These are phyloP conservation scores for Flaveria trinervia DNA, from an alignment of 129 eudicot species.

Conservation along the genomic window DNA sequence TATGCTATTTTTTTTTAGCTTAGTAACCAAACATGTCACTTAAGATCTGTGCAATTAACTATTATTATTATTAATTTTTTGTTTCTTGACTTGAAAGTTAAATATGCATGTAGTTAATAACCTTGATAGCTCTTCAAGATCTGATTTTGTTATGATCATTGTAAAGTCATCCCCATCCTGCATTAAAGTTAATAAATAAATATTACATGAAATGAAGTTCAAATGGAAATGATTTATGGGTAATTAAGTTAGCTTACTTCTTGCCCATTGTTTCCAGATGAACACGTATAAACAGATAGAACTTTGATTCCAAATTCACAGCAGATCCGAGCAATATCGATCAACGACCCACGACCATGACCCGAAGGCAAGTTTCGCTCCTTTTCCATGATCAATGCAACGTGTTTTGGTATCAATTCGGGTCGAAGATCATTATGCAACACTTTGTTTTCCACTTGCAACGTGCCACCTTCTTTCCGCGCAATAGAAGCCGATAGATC, in stretches of 20 bases:
- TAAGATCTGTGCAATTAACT: too few species aligned
- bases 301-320: constrained; percentile 26
- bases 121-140: constrained; percentile 23
- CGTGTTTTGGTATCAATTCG: constrained; percentile 12
- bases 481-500: not conserved
- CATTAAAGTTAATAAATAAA: not conserved
- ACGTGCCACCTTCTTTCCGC: not conserved
- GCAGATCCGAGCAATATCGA: constrained; percentile 14
- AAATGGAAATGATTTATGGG: not conserved
- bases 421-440: not conserved
- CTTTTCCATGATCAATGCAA: constrained; percentile 6
- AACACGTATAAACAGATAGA: constrained; percentile 17
- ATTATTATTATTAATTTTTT: too few species aligned
- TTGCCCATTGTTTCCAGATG: not conserved
- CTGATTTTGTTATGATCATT: not conserved
- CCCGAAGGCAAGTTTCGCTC: not conserved
- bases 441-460: not conserved
- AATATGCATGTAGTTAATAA: not conserved
- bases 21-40: too few species aligned
- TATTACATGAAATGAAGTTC: not conserved
- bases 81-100: too few species aligned
- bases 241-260: not conserved
- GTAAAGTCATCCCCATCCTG: constrained; percentile 18
- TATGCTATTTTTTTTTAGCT: too few species aligned
- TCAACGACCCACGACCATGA: not conserved